Base-by-base conservation (phyloP, 768 basidiomycete genomes). In the Russula lepida region DNA sequence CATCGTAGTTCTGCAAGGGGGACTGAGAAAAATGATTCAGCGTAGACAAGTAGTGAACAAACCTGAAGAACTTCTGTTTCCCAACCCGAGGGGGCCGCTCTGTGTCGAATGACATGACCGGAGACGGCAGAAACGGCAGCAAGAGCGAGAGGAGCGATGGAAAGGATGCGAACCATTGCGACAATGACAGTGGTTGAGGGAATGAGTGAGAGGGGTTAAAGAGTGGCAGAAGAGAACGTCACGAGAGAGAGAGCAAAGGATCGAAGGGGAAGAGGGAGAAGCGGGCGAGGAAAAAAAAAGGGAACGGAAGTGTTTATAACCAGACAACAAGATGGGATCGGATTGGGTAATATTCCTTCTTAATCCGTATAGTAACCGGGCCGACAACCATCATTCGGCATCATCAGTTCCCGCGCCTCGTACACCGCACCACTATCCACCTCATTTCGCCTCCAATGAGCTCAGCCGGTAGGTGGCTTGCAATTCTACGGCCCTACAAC, bases 41-140 rank as follows among this genome's bases (percentile, higher is more conserved):
- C 9, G 37, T 54, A 39, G 46, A 49, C 56, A 46, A 50, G 39
- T 17, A 17, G 32, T 25, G 27, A 1, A 62, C 66, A 9, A 44
- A 75, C 78, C 74, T 78, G 86, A 6, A 88, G 79, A 65, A 74
- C 67, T 49, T 67, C 69, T 6, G 74, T 74, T 23, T 71, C 66
- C 75, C 80, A 86, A 23, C 75, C 76, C 5, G 6, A 81, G 82
- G 71, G 72, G 43, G 64, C 68, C 19, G 68, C 0, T 9, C 11
- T 43, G 8, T 21, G 28, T 35, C 35, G 13, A 59, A 59, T 33
- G 13, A 27, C 30, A 19, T 30, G 28, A 59, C 41, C 50, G 4
- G 58, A 52, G n/a, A 59, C 58, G 12, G 71, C 75, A 28, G 69
- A 68, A 35, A 70, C 70, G 51, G 69, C 63, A 58, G 71, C 70